These are phyloP conservation scores for Juncus effusus DNA, from an alignment of 176 grass and related monocot species.

Conservation along the genomic window DNA sequence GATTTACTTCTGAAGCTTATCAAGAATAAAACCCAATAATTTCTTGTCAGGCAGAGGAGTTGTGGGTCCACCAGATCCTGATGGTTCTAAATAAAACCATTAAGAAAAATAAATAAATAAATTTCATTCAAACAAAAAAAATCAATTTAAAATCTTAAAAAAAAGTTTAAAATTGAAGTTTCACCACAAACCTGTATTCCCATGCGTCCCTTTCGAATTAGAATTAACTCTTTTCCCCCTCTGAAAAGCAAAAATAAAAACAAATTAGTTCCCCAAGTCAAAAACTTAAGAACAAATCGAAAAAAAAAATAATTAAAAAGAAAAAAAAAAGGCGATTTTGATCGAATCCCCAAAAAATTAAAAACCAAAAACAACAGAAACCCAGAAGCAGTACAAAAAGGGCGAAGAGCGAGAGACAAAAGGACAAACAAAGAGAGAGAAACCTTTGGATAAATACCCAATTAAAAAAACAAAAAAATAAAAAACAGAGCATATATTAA, in stretches of 20 bases:
- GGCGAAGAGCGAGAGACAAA: constrained; percentile 41
- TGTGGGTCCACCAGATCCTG: constrained; percentile 81
- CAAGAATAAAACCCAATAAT: constrained; percentile 90
- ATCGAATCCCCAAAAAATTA: constrained; percentile 31
- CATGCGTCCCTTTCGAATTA: constrained; percentile 72
- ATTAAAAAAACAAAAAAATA: constrained; percentile 33
- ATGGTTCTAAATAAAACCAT: constrained; percentile 43
- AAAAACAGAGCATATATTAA: constrained; percentile 50
- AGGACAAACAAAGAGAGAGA: constrained; percentile 41
- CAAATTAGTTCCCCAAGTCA: constrained; percentile 22
- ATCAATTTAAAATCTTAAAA: constrained; percentile 16
- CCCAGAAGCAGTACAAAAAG: constrained; percentile 39
- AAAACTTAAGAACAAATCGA: constrained; percentile 19
- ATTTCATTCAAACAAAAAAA: constrained; percentile 23
- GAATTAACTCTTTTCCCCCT: constrained; percentile 49
- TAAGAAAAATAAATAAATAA: constrained; percentile 31
- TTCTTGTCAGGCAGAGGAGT: constrained; percentile 98
- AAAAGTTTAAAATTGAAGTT: constrained; percentile 19
- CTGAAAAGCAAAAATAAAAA: constrained; percentile 22
- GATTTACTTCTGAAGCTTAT: constrained; percentile 97
- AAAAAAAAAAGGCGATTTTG: constrained; percentile 33
- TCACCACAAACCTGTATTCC: constrained; percentile 62
- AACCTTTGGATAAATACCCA: constrained; percentile 39
- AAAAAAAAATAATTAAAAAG: constrained; percentile 26
- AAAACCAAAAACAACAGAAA: constrained; percentile 39